Conservation (phyloP, 140 eudicot species). For the Erigeron philadelphicus region DNA sequence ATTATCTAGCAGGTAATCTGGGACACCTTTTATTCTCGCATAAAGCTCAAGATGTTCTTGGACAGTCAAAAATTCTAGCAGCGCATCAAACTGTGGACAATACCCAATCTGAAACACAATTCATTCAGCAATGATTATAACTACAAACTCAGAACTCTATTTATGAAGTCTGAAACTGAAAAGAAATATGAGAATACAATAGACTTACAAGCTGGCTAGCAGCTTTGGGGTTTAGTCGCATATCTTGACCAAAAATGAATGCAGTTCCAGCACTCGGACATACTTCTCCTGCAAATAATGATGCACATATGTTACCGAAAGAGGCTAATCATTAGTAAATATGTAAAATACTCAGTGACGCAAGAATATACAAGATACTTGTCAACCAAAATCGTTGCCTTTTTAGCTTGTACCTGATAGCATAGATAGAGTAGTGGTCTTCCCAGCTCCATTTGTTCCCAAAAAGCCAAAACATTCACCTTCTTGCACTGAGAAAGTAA, state of each 20-base stretch:
- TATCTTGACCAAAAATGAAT: conserved; percentile 74
- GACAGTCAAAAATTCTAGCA: conserved; percentile 72
- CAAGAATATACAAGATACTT: conserved; percentile 7
- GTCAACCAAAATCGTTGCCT: conserved; percentile 8
- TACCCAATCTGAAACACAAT: conserved; percentile 75
- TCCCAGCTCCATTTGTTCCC: conserved; percentile 99
- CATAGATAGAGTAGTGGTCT: conserved; percentile 94
- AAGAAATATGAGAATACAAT: conserved; percentile 11
- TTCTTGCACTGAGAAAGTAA: conserved; percentile 96
- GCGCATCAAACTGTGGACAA: conserved; percentile 97
- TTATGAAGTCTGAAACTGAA: not conserved
- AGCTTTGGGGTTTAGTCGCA: conserved; percentile 79
- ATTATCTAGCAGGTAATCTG: conserved; percentile 57
- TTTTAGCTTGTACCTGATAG: conserved; percentile 56
- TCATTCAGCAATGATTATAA: conserved; percentile 4
- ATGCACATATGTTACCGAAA: not conserved
- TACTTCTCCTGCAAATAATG: conserved; percentile 61
- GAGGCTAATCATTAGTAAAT: conserved; percentile 5
- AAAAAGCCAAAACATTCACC: conserved; percentile 98
- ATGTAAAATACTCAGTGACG: conserved; percentile 4
- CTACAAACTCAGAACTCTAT: not conserved
- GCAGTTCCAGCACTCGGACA: conserved; percentile 89
- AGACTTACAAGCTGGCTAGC: conserved; percentile 70
- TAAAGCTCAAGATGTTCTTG: conserved; percentile 93
- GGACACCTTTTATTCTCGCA: conserved; percentile 93